A percentile compares a stretch with the other conserved stretches of the same genome.
Conservation (phyloP, 2,329 filamentous ascomycete genomes). For the Aphanocladium album region DNA sequence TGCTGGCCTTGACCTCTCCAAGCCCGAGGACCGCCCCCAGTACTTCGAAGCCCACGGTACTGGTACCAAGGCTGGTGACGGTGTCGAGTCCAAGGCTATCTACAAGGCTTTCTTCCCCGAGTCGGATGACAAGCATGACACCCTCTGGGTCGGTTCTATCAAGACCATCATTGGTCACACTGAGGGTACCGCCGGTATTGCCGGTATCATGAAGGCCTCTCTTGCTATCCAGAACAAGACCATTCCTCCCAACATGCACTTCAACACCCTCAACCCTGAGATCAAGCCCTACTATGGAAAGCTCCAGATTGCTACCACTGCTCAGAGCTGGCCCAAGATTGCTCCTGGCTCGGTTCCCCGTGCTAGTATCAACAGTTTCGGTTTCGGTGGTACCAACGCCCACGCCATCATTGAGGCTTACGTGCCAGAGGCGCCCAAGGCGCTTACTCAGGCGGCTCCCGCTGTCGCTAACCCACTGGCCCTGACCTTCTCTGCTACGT, state of each 20-base stretch:
- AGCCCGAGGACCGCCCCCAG: slow-evolving; percentile 28
- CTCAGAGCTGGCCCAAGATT: slow-evolving; percentile 10
- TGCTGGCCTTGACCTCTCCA: slow-evolving; percentile 30
- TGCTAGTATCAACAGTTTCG: slow-evolving; percentile 40
- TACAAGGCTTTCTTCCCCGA: slow-evolving; percentile 34
- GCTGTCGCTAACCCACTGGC: slow-evolving; percentile 7
- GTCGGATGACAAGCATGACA: not conserved
- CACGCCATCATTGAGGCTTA: slow-evolving; percentile 24
- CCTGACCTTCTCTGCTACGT: slow-evolving; percentile 12
- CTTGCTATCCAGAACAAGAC: slow-evolving; percentile 41
- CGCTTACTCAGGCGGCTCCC: slow-evolving; percentile 21
- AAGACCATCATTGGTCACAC: slow-evolving; percentile 46
- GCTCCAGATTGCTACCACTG: slow-evolving; percentile 16
- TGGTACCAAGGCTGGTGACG: slow-evolving; percentile 37
- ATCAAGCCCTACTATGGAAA: slow-evolving; percentile 24
- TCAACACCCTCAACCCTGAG: slow-evolving; percentile 41
- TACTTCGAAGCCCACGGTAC: slow-evolving; percentile 39
- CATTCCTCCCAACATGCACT: slow-evolving; percentile 42
- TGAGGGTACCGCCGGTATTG: slow-evolving; percentile 43
- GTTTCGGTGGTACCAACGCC: slow-evolving; percentile 38
- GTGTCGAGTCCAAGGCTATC: slow-evolving; percentile 44
- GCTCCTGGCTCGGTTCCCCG: slow-evolving; percentile 8
- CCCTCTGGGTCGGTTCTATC: slow-evolving; percentile 36
- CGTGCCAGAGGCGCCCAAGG: slow-evolving; percentile 28
- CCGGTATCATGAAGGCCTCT: slow-evolving; percentile 42